Evolutionary conservation across 768 basidiomycete species (phyloP).

Genomic region (Lentinula raphanica): DNA sequence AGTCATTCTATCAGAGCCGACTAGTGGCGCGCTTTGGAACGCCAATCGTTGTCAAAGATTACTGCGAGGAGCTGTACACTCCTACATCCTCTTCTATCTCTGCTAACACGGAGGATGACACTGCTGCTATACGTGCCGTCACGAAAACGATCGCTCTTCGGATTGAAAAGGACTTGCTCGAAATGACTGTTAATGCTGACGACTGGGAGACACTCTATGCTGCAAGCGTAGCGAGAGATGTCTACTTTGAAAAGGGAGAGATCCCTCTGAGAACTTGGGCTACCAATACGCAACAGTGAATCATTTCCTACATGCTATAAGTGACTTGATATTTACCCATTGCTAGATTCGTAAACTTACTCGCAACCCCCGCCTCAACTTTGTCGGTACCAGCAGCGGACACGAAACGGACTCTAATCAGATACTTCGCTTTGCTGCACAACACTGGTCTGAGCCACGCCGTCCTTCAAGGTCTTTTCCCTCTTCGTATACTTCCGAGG

Average conservation of each 20-base stretch:
- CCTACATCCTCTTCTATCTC: constrained; percentile 18
- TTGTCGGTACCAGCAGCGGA: constrained; percentile 14
- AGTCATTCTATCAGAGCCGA: constrained; percentile 57
- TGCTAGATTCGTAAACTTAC: constrained; percentile 29
- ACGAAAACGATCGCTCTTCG: constrained; percentile 53
- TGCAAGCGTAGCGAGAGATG: constrained; percentile 49
- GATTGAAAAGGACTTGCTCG: constrained; percentile 42
- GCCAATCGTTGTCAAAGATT: constrained; percentile 46
- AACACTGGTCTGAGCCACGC: constrained; percentile 47
- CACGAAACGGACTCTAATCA: constrained; percentile 43
- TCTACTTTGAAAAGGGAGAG: constrained; percentile 50
- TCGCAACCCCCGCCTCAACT: constrained; percentile 20
- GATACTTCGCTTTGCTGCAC: constrained; percentile 52
- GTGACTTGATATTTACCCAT: not conserved
- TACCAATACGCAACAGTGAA: constrained; percentile 52
- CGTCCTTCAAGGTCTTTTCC: constrained; percentile 37
- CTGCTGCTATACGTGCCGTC: constrained; percentile 35
- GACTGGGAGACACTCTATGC: constrained; percentile 65
- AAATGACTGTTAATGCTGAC: constrained; percentile 58
- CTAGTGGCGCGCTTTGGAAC: constrained; percentile 45
- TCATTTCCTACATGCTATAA: not conserved
- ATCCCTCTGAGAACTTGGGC: constrained; percentile 48
- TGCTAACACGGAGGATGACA: constrained; percentile 29
- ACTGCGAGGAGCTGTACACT: constrained; percentile 31
- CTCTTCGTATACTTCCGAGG: constrained; percentile 22